Conservation (phyloP, 306 rosid species). For the Herpetospermum pedunculosum region DNA sequence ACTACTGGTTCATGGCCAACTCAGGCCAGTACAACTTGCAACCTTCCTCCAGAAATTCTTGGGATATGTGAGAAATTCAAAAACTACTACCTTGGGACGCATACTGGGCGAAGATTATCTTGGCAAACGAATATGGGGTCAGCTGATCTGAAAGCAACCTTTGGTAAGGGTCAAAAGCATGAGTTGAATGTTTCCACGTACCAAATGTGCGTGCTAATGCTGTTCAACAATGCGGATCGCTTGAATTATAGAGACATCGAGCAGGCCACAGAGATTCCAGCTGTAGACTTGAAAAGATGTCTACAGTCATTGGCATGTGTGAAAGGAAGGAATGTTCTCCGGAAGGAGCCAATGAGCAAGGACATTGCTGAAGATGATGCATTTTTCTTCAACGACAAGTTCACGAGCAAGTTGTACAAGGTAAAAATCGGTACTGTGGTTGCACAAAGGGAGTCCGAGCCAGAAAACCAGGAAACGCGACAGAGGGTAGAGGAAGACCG, state of each 20-base stretch:
- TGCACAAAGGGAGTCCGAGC: slow-evolving; percentile 76
- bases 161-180: slow-evolving; percentile 69
- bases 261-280: slow-evolving; percentile 66
- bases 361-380: slow-evolving; percentile 67
- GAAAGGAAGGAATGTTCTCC: slow-evolving; percentile 74
- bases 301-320: slow-evolving; percentile 80
- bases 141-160: slow-evolving; percentile 69
- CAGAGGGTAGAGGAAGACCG: slow-evolving; percentile 81
- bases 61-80: slow-evolving; percentile 62
- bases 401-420: slow-evolving; percentile 56
- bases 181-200: slow-evolving; percentile 77
- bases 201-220: slow-evolving; percentile 86
- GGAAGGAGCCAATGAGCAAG: slow-evolving; percentile 77
- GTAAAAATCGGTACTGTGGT: slow-evolving; percentile 82
- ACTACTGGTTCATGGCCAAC: slow-evolving; percentile 86
- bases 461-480: slow-evolving; percentile 72
- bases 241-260: slow-evolving; percentile 67
- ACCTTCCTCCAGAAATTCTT: slow-evolving; percentile 68
- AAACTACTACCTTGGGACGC: slow-evolving; percentile 67
- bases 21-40: slow-evolving; percentile 55
- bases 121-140: slow-evolving; percentile 90
- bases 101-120: slow-evolving; percentile 64
- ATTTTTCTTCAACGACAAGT: slow-evolving; percentile 59
- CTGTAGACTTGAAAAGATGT: slow-evolving; percentile 66
- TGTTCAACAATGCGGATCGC: slow-evolving; percentile 57